These are phyloP conservation scores for Acorus calamus DNA, from an alignment of 106 monocot genomes.

Conservation along the genomic window DNA sequence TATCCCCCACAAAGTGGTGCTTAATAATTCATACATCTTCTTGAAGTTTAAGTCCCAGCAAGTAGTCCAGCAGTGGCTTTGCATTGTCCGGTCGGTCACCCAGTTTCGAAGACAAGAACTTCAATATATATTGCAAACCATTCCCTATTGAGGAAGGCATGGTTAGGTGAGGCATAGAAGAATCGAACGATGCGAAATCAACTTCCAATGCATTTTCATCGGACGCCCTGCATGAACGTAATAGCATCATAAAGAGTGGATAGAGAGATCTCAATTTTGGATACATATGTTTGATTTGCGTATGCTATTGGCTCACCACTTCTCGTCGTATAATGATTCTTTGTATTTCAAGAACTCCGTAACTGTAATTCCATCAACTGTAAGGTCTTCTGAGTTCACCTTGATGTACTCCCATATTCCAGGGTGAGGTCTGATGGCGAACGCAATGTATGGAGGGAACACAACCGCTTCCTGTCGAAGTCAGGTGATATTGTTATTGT, in stretches of 20 bases:
- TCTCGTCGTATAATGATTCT: constrained; percentile 66
- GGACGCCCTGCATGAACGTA: constrained; percentile 41
- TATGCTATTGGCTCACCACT: constrained; percentile 34
- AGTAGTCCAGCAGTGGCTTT: constrained; percentile 69
- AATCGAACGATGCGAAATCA: constrained; percentile 71
- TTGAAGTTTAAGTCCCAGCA: constrained; percentile 44
- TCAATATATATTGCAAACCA: constrained; percentile 52
- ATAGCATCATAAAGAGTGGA: too few relatives aligned
- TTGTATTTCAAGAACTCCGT: constrained; percentile 78
- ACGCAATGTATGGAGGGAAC: constrained; percentile 63
- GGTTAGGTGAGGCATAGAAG: constrained; percentile 47
- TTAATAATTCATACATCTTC: constrained; percentile 40
- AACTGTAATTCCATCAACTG: constrained; percentile 58
- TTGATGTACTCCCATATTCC: constrained; percentile 94
- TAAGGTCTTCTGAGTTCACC: constrained; percentile 62
- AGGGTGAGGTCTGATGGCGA: constrained; percentile 72
- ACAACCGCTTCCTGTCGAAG: constrained; percentile 69
- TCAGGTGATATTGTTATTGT: background rate
- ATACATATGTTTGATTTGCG: too few relatives aligned
- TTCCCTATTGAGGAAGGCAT: constrained; percentile 82
- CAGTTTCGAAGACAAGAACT: constrained; percentile 52
- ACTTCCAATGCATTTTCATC: constrained; percentile 87
- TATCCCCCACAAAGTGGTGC: background rate
- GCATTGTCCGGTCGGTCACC: constrained; percentile 28
- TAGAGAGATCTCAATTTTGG: too few relatives aligned